Percentiles rank a stretch among this genome's conserved stretches.
phyloP scores from a whole-genome alignment of 192 early-diverging fungal species.

The Coemansia sp. region DNA sequence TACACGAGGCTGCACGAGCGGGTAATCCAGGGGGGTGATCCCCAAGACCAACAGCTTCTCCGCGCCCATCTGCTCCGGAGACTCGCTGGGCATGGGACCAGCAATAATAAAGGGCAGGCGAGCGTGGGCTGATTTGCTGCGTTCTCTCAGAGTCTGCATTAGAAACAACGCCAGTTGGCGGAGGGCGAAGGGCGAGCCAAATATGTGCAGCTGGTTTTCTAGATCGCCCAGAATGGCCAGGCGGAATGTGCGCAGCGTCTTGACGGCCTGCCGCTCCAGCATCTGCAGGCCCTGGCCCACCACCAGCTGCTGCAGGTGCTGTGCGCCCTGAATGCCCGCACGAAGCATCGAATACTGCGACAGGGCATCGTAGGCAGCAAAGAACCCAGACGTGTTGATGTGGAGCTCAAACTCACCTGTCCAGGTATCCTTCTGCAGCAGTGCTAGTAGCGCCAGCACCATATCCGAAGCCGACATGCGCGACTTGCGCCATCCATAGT shows the following conservation, averaged over 20 bases:
- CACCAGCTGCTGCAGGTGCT: slow-evolving; percentile 71
- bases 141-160: slow-evolving; percentile 61
- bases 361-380: slow-evolving; percentile 85
- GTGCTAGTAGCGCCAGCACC: slow-evolving; percentile 73
- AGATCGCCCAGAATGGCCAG: slow-evolving; percentile 68
- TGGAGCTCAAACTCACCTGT: background rate
- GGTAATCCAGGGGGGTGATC: slow-evolving; percentile 51
- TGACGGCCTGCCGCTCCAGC: slow-evolving; percentile 76
- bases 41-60: slow-evolving; percentile 73
- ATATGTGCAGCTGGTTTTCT: slow-evolving; percentile 31
- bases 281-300: slow-evolving; percentile 76
- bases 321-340: slow-evolving; percentile 68
- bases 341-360: slow-evolving; percentile 31
- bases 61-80: slow-evolving; percentile 18
- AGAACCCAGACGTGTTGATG: slow-evolving; percentile 62
- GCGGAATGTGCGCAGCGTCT: slow-evolving; percentile 71
- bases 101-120: slow-evolving; percentile 76
- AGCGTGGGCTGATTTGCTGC: slow-evolving; percentile 19
- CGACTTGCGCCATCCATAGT: slow-evolving; percentile 67
- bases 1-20: slow-evolving; percentile 50
- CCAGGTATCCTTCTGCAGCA: slow-evolving; percentile 50
- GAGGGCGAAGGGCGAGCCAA: slow-evolving; percentile 63
- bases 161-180: slow-evolving; percentile 80
- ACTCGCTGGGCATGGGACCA: slow-evolving; percentile 54
- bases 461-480: slow-evolving; percentile 75